Evolutionary conservation across 2,329 filamentous ascomycete species (phyloP).

Genomic region (Diplodia scrobiculata): DNA sequence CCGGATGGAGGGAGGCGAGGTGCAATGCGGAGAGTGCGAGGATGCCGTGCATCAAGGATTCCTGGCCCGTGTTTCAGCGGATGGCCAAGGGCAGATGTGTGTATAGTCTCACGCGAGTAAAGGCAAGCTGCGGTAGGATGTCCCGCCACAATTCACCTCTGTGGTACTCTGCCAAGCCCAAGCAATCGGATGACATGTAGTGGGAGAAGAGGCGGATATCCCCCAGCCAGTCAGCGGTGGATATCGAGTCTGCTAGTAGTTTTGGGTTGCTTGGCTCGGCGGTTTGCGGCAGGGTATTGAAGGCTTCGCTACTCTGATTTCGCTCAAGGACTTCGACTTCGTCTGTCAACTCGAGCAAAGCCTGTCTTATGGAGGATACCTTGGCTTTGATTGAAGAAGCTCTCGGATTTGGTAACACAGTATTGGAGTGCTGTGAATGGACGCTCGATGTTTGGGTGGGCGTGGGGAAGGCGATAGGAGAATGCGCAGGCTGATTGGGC

Average conservation of each 20-base stretch:
- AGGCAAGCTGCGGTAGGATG: neutral
- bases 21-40: constrained; percentile 8
- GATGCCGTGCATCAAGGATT: constrained; percentile 5
- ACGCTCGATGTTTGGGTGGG: neutral
- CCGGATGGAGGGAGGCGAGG: neutral
- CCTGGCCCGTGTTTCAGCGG: neutral
- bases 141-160: neutral
- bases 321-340: constrained; percentile 1
- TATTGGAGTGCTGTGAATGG: neutral
- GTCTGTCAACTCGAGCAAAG: constrained; percentile 1
- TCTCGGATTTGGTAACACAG: neutral
- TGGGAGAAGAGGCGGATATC: neutral
- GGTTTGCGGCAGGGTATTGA: neutral
- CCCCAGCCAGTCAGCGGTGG: constrained; percentile 3
- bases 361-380: constrained; percentile 6
- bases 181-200: neutral
- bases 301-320: neutral
- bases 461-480: neutral
- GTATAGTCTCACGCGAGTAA: neutral
- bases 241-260: neutral
- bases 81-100: too few species aligned
- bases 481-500: neutral
- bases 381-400: constrained; percentile 9
- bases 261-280: neutral
- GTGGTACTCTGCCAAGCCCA: neutral